Conservation (phyloP, 805 yeast genomes). For the Wickerhamiella azyma region DNA sequence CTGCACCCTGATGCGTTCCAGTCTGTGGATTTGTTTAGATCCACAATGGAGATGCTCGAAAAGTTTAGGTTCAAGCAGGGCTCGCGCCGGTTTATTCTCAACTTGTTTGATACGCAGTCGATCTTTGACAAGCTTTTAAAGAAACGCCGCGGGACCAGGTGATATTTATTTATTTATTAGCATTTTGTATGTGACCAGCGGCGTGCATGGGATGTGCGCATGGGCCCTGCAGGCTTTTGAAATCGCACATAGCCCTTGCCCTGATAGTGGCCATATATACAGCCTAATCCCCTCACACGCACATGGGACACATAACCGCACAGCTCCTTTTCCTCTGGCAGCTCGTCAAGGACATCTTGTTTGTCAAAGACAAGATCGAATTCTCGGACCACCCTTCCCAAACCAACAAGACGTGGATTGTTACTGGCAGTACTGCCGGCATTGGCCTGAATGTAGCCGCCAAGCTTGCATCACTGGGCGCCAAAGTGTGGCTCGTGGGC, state of each 20-base stretch:
- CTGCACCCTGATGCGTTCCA: constrained; percentile 41
- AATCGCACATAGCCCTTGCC: not conserved
- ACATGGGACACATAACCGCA: not conserved
- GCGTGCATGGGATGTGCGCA: too few species aligned
- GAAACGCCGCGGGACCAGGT: not conserved
- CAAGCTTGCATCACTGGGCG: constrained; percentile 17
- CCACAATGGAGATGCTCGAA: constrained; percentile 38
- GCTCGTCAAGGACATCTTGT: not conserved
- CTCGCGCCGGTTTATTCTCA: constrained; percentile 51
- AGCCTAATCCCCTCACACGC: not conserved
- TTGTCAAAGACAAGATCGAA: not conserved
- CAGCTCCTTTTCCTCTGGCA: not conserved
- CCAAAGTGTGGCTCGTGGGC: constrained; percentile 28
- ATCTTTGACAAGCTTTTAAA: constrained; percentile 13
- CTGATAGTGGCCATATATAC: not conserved
- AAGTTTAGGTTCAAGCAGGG: constrained; percentile 47
- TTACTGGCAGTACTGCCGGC: constrained; percentile 10
- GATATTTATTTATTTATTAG: not conserved
- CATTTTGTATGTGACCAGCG: not conserved
- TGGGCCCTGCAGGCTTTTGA: not conserved
- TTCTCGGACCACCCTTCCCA: not conserved
- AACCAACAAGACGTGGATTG: constrained; percentile 23
- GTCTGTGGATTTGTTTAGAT: constrained; percentile 40
- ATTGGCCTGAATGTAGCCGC: constrained; percentile 7
- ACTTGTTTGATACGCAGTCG: constrained; percentile 36